phyloP scores from a whole-genome alignment of 73 alveolate genomes.

The Tetrahymena thermophila region DNA sequence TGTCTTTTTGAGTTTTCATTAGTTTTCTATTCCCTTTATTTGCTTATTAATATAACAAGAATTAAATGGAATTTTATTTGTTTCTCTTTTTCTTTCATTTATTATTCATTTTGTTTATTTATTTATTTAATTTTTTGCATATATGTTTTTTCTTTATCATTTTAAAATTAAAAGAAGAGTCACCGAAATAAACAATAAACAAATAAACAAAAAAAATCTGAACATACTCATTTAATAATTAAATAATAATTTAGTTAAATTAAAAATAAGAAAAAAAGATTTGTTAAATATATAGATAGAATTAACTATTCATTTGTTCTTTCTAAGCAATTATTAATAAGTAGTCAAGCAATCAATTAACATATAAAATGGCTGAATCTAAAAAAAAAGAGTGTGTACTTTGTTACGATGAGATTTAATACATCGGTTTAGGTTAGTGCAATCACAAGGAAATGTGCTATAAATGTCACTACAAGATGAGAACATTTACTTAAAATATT shows the following conservation, averaged over 20 bases:
- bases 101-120: too few species aligned
- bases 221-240: background rate
- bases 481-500: background rate
- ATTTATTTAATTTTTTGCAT: background rate
- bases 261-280: background rate
- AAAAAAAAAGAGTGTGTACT: slow-evolving; percentile 6
- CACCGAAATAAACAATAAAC: background rate
- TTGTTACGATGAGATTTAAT: background rate
- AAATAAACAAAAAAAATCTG: background rate
- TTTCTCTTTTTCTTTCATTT: too few species aligned
- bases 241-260: background rate
- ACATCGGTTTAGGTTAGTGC: slow-evolving; percentile 25
- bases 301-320: background rate
- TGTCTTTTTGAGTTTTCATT: background rate
- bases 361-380: background rate
- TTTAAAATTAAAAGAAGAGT: background rate
- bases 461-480: slow-evolving; percentile 8
- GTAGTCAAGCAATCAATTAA: background rate
- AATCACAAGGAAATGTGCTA: slow-evolving; percentile 23
- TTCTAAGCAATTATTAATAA: background rate
- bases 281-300: background rate
- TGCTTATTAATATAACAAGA: too few species aligned
- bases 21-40: background rate
- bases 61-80: too few species aligned
- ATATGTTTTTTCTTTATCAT: background rate